Conservation (phyloP, 331 rosid genomes). For the Erythrophleum ivorense region DNA sequence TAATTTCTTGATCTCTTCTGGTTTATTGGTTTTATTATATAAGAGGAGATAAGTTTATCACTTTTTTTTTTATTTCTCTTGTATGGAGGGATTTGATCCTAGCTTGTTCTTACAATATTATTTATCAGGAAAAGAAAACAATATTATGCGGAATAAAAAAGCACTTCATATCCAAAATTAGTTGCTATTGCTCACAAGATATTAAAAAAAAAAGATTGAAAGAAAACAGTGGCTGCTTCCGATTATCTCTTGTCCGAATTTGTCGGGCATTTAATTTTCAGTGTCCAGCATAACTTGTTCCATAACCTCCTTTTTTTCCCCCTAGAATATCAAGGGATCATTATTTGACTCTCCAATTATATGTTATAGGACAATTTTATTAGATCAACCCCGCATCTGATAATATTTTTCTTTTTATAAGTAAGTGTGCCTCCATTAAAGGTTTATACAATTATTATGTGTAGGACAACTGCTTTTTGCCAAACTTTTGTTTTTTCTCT, state of each 20-base stretch:
- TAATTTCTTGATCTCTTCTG: no score
- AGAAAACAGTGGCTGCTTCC: background rate
- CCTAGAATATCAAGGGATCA: slow-evolving; percentile 5
- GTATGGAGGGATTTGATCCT: background rate
- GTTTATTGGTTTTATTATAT: no score
- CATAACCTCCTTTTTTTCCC: background rate
- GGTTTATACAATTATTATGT: background rate
- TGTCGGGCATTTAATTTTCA: slow-evolving; percentile 12
- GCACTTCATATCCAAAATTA: background rate
- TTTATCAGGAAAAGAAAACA: no score
- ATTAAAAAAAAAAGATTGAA: background rate
- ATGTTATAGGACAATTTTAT: background rate
- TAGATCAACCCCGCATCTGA: background rate
- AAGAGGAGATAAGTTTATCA: no score
- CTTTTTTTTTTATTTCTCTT: no score
- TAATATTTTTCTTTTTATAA: background rate
- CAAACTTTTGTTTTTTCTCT: background rate
- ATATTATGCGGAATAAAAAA: no score
- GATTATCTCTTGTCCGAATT: background rate
- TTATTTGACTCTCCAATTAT: background rate
- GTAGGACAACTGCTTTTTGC: slow-evolving; percentile 2
- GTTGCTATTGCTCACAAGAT: background rate
- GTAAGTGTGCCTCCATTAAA: background rate
- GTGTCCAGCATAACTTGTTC: slow-evolving; percentile 35
- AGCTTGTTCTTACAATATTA: background rate